These are phyloP conservation scores for Didymellaceae sp. DNA, from an alignment of 2,329 filamentous ascomycete genomes.

Conservation along the genomic window DNA sequence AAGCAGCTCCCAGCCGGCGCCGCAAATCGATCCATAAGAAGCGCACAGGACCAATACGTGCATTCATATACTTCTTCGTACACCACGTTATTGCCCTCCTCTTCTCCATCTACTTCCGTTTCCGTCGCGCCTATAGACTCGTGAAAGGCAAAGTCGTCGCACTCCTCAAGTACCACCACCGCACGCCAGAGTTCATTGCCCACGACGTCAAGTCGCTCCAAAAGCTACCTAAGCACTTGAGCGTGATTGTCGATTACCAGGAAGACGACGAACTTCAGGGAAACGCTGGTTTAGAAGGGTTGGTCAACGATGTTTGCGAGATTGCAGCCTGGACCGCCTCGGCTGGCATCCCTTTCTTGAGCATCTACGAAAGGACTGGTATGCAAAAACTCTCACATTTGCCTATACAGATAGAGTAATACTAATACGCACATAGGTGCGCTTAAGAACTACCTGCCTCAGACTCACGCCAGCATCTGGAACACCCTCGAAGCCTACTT, in stretches of 20 bases:
- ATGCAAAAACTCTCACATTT: slow-evolving; percentile 34
- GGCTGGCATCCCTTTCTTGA: slow-evolving; percentile 84
- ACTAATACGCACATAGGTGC: slow-evolving; percentile 63
- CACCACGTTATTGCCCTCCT: slow-evolving; percentile 77
- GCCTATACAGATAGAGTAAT: background rate
- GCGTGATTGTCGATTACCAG: slow-evolving; percentile 80
- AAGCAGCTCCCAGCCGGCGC: slow-evolving; percentile 21
- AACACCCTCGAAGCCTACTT: slow-evolving; percentile 88
- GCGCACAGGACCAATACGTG: slow-evolving; percentile 61
- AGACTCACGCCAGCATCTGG: slow-evolving; percentile 79
- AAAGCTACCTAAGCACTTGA: slow-evolving; percentile 83
- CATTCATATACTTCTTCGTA: slow-evolving; percentile 69
- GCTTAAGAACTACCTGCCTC: slow-evolving; percentile 87
- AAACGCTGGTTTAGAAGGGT: slow-evolving; percentile 76
- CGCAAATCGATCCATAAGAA: slow-evolving; percentile 50
- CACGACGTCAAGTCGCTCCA: slow-evolving; percentile 79
- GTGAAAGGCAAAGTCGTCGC: slow-evolving; percentile 79
- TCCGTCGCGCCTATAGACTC: slow-evolving; percentile 79
- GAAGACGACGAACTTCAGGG: slow-evolving; percentile 65
- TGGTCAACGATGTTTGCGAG: slow-evolving; percentile 91
- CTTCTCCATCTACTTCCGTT: slow-evolving; percentile 86
- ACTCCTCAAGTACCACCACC: slow-evolving; percentile 92
- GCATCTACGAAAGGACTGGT: slow-evolving; percentile 93
- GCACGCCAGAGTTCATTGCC: slow-evolving; percentile 89
- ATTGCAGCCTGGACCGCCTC: slow-evolving; percentile 92